Conservation (phyloP, 371 early-diverging fungal genomes). For the Sporodiniella umbellata region DNA sequence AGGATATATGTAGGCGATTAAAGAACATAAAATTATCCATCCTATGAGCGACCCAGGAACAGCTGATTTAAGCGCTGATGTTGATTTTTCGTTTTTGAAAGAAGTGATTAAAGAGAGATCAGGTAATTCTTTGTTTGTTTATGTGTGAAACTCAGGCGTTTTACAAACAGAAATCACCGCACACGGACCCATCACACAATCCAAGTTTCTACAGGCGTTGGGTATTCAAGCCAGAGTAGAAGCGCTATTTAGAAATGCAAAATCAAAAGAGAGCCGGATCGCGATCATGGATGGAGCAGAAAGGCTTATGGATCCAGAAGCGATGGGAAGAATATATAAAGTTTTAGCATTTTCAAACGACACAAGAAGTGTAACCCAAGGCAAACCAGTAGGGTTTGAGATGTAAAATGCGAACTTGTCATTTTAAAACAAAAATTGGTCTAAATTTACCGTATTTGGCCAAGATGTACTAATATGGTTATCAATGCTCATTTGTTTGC, state of each 20-base stretch:
- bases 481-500: background rate
- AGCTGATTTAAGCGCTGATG: constrained; percentile 90
- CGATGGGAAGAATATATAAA: constrained; percentile 83
- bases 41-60: constrained; percentile 80
- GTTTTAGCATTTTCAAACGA: constrained; percentile 65
- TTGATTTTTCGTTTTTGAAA: constrained; percentile 82
- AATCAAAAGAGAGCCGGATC: constrained; percentile 46
- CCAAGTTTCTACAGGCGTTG: constrained; percentile 73
- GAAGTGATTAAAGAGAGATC: constrained; percentile 46
- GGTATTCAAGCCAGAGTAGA: constrained; percentile 81
- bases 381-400: constrained; percentile 14
- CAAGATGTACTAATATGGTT: background rate
- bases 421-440: too few relatives aligned
- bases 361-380: background rate
- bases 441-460: background rate
- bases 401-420: background rate
- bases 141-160: background rate
- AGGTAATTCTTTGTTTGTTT: constrained; percentile 23
- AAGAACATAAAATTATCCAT: constrained; percentile 76
- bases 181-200: constrained; percentile 85
- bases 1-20: too few relatives aligned
- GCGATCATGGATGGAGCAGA: constrained; percentile 68
- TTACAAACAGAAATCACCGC: constrained; percentile 17
- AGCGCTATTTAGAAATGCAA: constrained; percentile 64
- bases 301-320: constrained; percentile 67